A percentile compares a stretch with the other conserved stretches of the same genome.
Evolutionary conservation across 1,139 yeast genomes (phyloP).

Genomic region (Pichia sp.): DNA sequence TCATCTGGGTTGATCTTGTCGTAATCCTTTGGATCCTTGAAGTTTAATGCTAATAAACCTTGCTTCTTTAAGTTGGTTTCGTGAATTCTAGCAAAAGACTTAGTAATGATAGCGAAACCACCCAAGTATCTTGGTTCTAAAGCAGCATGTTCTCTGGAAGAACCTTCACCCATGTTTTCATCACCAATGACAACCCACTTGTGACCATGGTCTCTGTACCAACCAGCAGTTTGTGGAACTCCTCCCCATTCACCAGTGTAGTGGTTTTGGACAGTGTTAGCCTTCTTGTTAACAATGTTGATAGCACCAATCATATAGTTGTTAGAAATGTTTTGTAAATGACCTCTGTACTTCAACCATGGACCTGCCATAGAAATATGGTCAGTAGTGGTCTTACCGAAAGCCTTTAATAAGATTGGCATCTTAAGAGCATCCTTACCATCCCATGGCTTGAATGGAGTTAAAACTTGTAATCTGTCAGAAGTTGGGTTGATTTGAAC

Average conservation of each 20-base stretch:
- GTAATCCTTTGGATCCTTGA: constrained; percentile 86
- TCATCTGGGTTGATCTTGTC: constrained; percentile 79
- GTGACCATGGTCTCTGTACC: constrained; percentile 90
- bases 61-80: constrained; percentile 92
- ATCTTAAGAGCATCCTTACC: constrained; percentile 80
- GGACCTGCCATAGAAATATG: constrained; percentile 99
- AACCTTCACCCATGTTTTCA: constrained; percentile 98
- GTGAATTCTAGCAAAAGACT: constrained; percentile 95
- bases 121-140: constrained; percentile 93
- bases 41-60: constrained; percentile 93
- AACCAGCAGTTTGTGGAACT: constrained; percentile 95
- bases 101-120: constrained; percentile 83
- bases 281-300: constrained; percentile 95
- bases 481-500: constrained; percentile 77
- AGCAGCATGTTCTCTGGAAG: constrained; percentile 99
- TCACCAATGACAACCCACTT: constrained; percentile 97
- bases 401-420: constrained; percentile 80
- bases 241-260: constrained; percentile 79
- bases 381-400: constrained; percentile 98
- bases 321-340: constrained; percentile 90
- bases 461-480: constrained; percentile 77
- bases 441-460: constrained; percentile 85
- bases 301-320: constrained; percentile 97
- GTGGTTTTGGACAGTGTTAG: constrained; percentile 82
- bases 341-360: constrained; percentile 99